These are phyloP conservation scores for Ophiocytium majus DNA, from an alignment of 352 stramenopile species.

Conservation along the genomic window DNA sequence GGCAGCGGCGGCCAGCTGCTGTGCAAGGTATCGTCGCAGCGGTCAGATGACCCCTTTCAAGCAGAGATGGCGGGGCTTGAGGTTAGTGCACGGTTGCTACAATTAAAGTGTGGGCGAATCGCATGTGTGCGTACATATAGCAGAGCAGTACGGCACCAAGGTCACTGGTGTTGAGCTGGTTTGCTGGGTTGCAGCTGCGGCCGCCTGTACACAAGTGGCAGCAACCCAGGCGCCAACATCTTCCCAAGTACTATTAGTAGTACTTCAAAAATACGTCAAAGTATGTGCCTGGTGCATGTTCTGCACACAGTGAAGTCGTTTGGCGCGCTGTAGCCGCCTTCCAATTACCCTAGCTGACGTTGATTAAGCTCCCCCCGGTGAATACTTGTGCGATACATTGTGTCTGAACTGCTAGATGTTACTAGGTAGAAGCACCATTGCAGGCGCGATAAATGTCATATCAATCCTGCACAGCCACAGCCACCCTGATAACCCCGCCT, in stretches of 20 bases:
- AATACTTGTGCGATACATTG: too few relatives aligned
- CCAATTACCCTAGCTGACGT: too few relatives aligned
- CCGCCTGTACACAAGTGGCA: background rate
- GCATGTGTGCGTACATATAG: background rate
- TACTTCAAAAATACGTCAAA: too few relatives aligned
- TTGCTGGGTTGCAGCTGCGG: background rate
- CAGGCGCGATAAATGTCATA: too few relatives aligned
- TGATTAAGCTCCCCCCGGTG: too few relatives aligned
- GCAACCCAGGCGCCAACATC: background rate
- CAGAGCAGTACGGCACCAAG: background rate
- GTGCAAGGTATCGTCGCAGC: constrained; percentile 36
- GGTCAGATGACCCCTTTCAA: constrained; percentile 31
- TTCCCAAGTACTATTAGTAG: background rate
- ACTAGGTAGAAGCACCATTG: too few relatives aligned
- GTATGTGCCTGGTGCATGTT: too few relatives aligned
- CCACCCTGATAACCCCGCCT: too few relatives aligned
- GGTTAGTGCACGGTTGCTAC: background rate
- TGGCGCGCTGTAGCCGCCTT: too few relatives aligned
- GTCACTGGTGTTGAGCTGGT: background rate
- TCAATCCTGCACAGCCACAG: too few relatives aligned
- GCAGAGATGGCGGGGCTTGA: constrained; percentile 40
- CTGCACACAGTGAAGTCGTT: too few relatives aligned
- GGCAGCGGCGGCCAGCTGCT: constrained; percentile 36
- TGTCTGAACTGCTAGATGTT: too few relatives aligned
- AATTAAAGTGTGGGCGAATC: background rate